These are phyloP conservation scores for Plenodomus tracheiphilus DNA, from an alignment of 2,329 filamentous ascomycete species.

Conservation along the genomic window DNA sequence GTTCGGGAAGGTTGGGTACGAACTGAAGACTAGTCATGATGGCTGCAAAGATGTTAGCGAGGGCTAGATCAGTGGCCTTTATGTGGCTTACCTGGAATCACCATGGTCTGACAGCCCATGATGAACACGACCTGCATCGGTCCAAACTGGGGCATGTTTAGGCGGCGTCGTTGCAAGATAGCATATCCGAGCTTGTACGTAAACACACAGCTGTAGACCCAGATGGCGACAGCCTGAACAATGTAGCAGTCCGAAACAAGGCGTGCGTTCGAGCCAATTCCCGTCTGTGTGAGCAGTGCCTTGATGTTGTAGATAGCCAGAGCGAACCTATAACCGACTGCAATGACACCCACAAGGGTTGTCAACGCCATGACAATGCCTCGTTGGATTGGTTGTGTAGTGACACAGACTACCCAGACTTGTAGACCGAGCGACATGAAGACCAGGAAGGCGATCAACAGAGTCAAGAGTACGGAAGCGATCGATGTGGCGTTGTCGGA, in stretches of 20 bases:
- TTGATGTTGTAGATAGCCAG: constrained; percentile 55
- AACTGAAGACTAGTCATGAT: constrained; percentile 65
- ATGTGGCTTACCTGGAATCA: constrained; percentile 59
- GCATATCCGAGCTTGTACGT: constrained; percentile 63
- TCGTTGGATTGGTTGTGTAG: constrained; percentile 48
- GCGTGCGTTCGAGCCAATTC: constrained; percentile 25
- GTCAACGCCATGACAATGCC: constrained; percentile 54
- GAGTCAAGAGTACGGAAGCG: constrained; percentile 52
- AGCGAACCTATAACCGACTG: constrained; percentile 59
- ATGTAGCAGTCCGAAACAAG: constrained; percentile 51
- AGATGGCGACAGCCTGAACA: constrained; percentile 59
- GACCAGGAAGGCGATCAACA: constrained; percentile 59
- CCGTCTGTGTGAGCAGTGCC: constrained; percentile 41
- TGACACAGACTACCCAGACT: constrained; percentile 64
- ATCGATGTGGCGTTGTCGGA: constrained; percentile 54
- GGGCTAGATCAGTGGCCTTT: neutral
- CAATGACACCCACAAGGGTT: constrained; percentile 52
- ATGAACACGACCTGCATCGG: constrained; percentile 69
- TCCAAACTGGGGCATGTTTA: constrained; percentile 64
- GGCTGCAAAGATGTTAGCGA: constrained; percentile 48
- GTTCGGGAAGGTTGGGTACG: constrained; percentile 53
- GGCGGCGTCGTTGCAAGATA: constrained; percentile 57
- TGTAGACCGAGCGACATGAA: constrained; percentile 65
- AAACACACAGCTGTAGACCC: constrained; percentile 66
- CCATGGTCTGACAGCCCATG: constrained; percentile 68